Base-by-base conservation (phyloP, 192 early-diverging fungal species). In the Linnemannia zychae region DNA sequence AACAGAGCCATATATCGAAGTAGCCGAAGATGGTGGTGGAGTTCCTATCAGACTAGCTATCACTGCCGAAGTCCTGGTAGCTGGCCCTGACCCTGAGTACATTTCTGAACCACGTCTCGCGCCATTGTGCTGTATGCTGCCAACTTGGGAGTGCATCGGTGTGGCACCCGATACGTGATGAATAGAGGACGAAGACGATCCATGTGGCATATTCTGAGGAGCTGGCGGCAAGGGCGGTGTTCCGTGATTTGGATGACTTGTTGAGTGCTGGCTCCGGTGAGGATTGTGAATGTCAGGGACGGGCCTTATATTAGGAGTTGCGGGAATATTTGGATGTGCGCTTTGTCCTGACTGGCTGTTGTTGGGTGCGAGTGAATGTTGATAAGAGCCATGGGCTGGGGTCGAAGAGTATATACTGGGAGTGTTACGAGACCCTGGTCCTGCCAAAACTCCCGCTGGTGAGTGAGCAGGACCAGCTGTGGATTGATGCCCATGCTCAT, bases 211-310 rank as follows among this genome's bases (percentile, higher is more conserved):
- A 13, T 79, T 85, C 22, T 85, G 83, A 66, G 76, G 70, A 12
- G 49, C 71, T 18, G 74, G 77, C 7, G 83, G 75, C 16, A 82
- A 12, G 36, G 81, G 75, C 17, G 81, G 74, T 0, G 83, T 85
- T 33, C 83, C 83, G n/a, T 77, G 57, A 46, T 72, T 24, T n/a
- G 53, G 71, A 34, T 52, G 67, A 28, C 46, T 38, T 28, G 76
- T 49, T 6, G 65, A 34, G 65, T 31, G 36, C 38, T 80, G 79
- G 65, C 31, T 24, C 7, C 52, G 44, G 36, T 73, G 70, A 38
- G 72, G 80, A 34, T 72, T 52, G n/a, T 83, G 81, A 6, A 74
- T 67, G 67, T 85, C 83, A 2, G 83, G 83, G 0, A 85, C 83
- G 24, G 83, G 83, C 22, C 70, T 44, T 22, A 85, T 79, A 47